Percentiles rank a stretch among this genome's conserved stretches.
phyloP scores from a whole-genome alignment of 371 early-diverging fungal species.

The Mucor velutinosus region DNA sequence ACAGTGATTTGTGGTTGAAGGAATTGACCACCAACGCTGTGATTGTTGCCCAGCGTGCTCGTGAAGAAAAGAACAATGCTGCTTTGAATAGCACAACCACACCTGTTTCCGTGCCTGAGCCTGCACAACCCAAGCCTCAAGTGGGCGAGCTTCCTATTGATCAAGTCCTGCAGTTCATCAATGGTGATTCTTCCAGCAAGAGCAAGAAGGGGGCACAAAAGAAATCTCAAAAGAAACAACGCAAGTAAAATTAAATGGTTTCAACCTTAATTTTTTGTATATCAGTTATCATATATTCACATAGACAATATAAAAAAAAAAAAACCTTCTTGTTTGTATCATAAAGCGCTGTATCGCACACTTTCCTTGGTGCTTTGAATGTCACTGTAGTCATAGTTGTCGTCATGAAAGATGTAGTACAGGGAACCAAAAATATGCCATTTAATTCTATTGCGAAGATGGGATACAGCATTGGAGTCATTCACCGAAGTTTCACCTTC shows the following conservation, averaged over 20 bases:
- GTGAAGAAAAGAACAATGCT: conserved; percentile 19
- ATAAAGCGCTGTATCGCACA: too few relatives aligned
- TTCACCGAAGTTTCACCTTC: too few relatives aligned
- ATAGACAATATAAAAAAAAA: not conserved
- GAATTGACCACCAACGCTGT: conserved; percentile 54
- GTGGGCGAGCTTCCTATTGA: conserved; percentile 64
- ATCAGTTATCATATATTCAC: not conserved
- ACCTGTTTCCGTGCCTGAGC: conserved; percentile 5
- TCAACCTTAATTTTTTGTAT: not conserved
- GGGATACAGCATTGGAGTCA: too few relatives aligned
- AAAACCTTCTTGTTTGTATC: not conserved
- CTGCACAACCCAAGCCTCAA: conserved; percentile 6
- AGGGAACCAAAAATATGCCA: too few relatives aligned
- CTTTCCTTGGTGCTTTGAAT: too few relatives aligned
- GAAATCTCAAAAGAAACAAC: conserved; percentile 27
- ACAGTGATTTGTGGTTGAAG: conserved; percentile 71
- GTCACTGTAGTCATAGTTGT: too few relatives aligned
- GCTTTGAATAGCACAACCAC: conserved; percentile 9
- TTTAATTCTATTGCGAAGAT: too few relatives aligned
- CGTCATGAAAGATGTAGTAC: too few relatives aligned
- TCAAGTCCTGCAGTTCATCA: conserved; percentile 62
- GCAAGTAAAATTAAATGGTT: not conserved
- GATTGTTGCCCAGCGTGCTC: conserved; percentile 36
- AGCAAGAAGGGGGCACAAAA: conserved; percentile 36
- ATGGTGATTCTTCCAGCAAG: conserved; percentile 30